phyloP scores from a whole-genome alignment of 2,329 filamentous ascomycete genomes.

The Calonectria fujianensis region DNA sequence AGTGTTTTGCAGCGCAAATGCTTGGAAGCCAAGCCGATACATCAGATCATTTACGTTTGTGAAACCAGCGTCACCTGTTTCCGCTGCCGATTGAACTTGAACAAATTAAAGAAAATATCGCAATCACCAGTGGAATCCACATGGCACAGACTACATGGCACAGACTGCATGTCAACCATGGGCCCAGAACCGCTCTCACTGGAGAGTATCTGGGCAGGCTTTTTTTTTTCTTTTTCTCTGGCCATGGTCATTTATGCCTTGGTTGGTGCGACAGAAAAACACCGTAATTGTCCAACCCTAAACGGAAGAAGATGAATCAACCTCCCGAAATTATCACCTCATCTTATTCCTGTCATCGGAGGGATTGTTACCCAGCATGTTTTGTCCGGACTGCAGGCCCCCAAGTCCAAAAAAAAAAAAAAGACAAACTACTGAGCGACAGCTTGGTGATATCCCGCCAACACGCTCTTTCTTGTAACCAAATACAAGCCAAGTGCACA shows the following conservation, averaged over 20 bases:
- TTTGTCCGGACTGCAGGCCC: not conserved
- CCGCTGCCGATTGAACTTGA: slow-evolving; percentile 9
- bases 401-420: not conserved
- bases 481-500: not conserved
- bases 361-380: not conserved
- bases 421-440: not conserved
- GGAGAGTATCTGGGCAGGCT: not conserved
- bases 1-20: not conserved
- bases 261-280: not conserved
- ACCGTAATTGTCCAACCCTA: not conserved
- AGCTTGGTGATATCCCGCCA: not conserved
- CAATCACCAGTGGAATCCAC: not conserved
- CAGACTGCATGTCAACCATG: not conserved
- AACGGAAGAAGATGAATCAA: not conserved
- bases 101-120: not conserved
- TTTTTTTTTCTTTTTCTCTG: not conserved
- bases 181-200: not conserved
- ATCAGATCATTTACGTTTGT: not conserved
- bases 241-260: not conserved
- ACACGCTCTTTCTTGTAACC: not conserved
- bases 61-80: not conserved
- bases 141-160: not conserved
- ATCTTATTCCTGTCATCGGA: not conserved
- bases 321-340: not conserved
- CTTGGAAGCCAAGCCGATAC: not conserved